These are phyloP conservation scores for Globisporangium orthogonon DNA, from an alignment of 352 stramenopile genomes.

Conservation along the genomic window DNA sequence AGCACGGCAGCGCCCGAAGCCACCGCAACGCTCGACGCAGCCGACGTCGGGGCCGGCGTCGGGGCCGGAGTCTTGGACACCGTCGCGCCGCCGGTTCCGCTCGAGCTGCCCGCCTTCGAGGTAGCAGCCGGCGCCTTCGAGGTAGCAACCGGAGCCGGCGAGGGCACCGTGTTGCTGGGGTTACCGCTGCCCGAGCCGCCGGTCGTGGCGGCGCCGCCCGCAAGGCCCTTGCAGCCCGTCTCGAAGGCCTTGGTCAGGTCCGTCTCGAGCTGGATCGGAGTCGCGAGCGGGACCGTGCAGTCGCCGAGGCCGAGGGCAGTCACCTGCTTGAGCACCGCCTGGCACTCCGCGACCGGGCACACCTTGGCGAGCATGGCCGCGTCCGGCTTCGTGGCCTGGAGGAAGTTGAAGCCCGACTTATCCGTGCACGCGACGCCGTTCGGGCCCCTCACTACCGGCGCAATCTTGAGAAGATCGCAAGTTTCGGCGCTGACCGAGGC, in stretches of 20 bases:
- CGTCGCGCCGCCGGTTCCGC: not conserved
- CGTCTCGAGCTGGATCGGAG: not conserved
- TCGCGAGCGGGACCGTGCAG: conserved; percentile 1
- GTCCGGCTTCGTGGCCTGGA: conserved; percentile 17
- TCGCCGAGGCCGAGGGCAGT: conserved; percentile 17
- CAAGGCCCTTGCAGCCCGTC: not conserved
- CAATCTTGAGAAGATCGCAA: conserved; percentile 20
- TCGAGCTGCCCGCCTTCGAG: conserved; percentile 1
- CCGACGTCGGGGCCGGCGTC: conserved; percentile 1
- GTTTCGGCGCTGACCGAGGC: conserved; percentile 17
- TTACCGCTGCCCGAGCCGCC: not conserved
- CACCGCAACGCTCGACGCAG: conserved; percentile 4
- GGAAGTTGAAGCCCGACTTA: conserved; percentile 26
- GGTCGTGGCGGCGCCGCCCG: not conserved
- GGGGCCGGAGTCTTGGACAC: not conserved
- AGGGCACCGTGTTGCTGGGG: not conserved
- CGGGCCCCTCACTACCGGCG: conserved; percentile 11
- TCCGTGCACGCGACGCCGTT: conserved; percentile 18
- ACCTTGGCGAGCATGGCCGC: conserved; percentile 16
- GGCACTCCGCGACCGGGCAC: conserved; percentile 23
- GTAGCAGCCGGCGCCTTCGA: not conserved
- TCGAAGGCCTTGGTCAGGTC: conserved; percentile 1
- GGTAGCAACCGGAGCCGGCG: not conserved
- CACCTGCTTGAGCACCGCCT: conserved; percentile 21
- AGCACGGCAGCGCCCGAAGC: conserved; percentile 5